Percentiles rank a stretch among this genome's conserved stretches.
Conservation (phyloP, 2,329 filamentous ascomycete genomes). For the Fusarium proliferatum region DNA sequence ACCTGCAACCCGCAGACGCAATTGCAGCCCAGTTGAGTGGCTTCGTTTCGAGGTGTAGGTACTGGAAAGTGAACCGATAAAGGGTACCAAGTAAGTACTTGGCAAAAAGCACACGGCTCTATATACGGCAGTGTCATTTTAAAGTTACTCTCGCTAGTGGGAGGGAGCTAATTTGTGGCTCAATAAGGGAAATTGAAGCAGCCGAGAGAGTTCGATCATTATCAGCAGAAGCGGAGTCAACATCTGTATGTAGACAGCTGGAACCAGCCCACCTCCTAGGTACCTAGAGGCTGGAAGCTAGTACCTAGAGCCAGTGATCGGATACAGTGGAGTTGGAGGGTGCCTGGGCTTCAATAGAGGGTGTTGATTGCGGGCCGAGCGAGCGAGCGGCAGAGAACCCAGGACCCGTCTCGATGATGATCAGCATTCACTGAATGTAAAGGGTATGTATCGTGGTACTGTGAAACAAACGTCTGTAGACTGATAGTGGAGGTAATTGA, state of each 20-base stretch:
- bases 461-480: constrained; percentile 6
- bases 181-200: constrained; percentile 36
- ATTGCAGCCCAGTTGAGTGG: constrained; percentile 15
- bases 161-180: constrained; percentile 38
- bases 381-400: constrained; percentile 15
- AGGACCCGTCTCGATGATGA: background rate
- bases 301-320: background rate
- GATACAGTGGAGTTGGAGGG: constrained; percentile 16
- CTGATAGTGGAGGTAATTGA: background rate
- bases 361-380: constrained; percentile 35
- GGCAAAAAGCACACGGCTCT: background rate
- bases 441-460: background rate
- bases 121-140: background rate
- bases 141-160: constrained; percentile 20
- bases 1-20: constrained; percentile 24
- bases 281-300: background rate
- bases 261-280: background rate
- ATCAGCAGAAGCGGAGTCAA: constrained; percentile 9
- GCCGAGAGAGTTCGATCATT: constrained; percentile 19
- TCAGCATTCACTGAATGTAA: constrained; percentile 1
- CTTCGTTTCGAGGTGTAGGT: constrained; percentile 20
- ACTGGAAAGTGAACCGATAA: constrained; percentile 10
- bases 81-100: constrained; percentile 14
- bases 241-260: background rate
- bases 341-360: constrained; percentile 3